Evolutionary conservation across 2,329 filamentous ascomycete genomes (phyloP), one percentile per base, ranked within the genome.

Genomic region (Sporothrix inflata): DNA sequence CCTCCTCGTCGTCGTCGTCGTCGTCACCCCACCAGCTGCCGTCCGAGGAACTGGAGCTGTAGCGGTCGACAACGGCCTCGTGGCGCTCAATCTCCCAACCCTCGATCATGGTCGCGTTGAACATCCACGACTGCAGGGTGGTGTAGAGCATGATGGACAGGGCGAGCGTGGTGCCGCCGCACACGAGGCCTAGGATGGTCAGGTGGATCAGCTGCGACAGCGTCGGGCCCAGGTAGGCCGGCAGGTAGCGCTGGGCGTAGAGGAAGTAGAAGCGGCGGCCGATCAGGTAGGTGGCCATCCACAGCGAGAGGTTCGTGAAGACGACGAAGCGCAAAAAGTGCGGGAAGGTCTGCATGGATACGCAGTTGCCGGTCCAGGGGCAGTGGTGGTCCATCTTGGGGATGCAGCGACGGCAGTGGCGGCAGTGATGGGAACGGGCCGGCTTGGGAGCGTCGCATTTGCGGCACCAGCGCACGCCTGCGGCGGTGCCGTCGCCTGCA

Each of bases 301-400:
- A 90, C 76, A 93, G 89, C 1, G 91, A 84, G 16, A 86, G 73
- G 77, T 91, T 91, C 34, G 91, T 85, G 79, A 89, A 94, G 74
- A 89, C 79, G 57, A 96, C 84, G 82, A 96, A 95, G 76, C 93
- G 92, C 63, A 94, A 75, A 81, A 96, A 96, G 82, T 95, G 91
- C 8, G 93, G 93, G 77, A 94, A 92, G 0, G 92, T 94, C 73
- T 90, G 90, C 80, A 94, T 88, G 14, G 92, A 94, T 70, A 96
- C 92, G 83, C 93, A 97, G 81, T 94, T 95, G 74, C 83, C 84
- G 3, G 92, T 95, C 93, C 93, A 96, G 2, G 93, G 92, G 78
- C 93, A 96, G 82, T 97, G 92, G 82, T 94, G 92, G 82, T 94
- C 92, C 92, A 94, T 94, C 81, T 89, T 91, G 49, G 91, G 91